Evolutionary conservation across 257 asterid genomes (phyloP).

Genomic region (Solanum chilense): DNA sequence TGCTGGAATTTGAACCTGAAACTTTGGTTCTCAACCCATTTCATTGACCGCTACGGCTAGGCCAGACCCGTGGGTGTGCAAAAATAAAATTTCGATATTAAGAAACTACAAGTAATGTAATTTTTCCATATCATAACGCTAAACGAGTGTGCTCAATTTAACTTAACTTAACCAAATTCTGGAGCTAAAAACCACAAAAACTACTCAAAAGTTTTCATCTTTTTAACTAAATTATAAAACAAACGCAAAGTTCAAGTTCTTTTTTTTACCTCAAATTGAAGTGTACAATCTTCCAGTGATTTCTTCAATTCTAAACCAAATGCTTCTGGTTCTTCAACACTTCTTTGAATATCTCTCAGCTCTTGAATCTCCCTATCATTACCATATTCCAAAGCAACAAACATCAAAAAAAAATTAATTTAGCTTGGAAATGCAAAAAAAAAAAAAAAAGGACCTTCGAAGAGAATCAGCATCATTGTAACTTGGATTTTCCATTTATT

Average conservation of each 20-base stretch:
- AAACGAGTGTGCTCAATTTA: background rate
- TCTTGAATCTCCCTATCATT: constrained; percentile 41
- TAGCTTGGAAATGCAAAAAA: background rate
- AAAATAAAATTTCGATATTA: background rate
- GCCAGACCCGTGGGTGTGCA: background rate
- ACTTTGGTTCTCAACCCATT: background rate
- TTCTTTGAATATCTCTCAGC: constrained; percentile 28
- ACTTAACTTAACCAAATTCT: background rate
- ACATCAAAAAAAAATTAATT: background rate
- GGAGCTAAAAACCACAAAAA: background rate
- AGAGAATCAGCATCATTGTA: constrained; percentile 1
- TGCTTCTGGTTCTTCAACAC: background rate
- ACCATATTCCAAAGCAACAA: background rate
- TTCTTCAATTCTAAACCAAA: constrained; percentile 24
- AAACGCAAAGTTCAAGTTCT: background rate
- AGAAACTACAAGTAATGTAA: background rate
- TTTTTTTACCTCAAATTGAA: constrained; percentile 41
- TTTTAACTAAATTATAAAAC: background rate
- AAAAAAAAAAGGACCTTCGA: constrained; percentile 1
- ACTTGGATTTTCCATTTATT: background rate
- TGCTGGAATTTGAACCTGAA: background rate
- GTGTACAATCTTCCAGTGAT: constrained; percentile 18
- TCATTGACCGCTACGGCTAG: background rate
- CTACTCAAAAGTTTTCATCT: background rate
- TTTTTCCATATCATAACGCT: background rate